Conservation (phyloP, 73 alveolate genomes). For the Tetrahymena borealis region DNA sequence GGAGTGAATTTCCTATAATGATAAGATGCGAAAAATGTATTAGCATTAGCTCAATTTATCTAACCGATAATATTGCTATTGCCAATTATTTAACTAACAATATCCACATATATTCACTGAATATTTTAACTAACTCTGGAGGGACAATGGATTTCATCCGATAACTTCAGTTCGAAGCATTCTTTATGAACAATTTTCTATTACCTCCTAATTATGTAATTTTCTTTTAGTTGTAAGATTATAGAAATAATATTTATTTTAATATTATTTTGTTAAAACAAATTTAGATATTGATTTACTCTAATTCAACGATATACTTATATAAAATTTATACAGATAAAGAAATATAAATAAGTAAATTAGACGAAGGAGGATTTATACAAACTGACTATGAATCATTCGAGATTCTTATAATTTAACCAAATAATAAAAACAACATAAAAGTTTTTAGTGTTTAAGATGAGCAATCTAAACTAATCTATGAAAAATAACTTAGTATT, state of each 20-base stretch:
- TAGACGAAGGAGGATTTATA: no score
- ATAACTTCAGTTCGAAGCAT: not conserved
- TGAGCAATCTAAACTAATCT: not conserved
- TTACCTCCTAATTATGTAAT: not conserved
- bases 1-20: not conserved
- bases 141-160: not conserved
- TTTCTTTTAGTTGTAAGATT: not conserved
- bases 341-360: no score
- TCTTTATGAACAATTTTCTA: not conserved
- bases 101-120: not conserved
- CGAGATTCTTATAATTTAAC: no score
- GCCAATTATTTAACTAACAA: not conserved
- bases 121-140: not conserved
- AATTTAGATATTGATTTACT: not conserved
- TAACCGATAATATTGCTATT: not conserved
- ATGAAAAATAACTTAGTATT: not conserved
- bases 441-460: not conserved
- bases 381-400: no score
- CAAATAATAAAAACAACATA: no score
- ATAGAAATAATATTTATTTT: not conserved
- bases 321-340: no score
- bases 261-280: not conserved
- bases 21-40: not conserved
- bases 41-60: not conserved
- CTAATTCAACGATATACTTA: no score